Evolutionary conservation across 768 basidiomycete genomes (phyloP), one percentile per base, ranked within the genome.

Genomic region (Crepidotus variabilis): DNA sequence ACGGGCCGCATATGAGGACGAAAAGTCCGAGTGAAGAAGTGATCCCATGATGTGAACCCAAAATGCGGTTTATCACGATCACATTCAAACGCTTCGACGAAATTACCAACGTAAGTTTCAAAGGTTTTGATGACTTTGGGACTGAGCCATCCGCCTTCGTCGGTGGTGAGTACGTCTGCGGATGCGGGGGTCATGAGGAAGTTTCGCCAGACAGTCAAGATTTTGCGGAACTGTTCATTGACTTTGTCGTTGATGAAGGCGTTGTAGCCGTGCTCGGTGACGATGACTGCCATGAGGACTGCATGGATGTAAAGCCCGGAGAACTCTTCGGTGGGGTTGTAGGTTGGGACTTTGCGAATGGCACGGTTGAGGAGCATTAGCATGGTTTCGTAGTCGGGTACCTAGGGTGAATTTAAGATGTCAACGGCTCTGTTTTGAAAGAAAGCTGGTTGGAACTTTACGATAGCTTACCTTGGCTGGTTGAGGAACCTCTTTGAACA

Each of bases 1-100:
- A 80, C 61, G 5, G 79, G 76, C 32, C 84, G 80, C 11, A 73
- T 64, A 1, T 63, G 69, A 0, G 66, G 64, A n/a, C 69, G 66
- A 63, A 82, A 75, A 4, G 59, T 56, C 0, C 83, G 65, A 21
- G 69, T 77, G 65, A 87, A 87, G 72, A 83, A 84, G 60, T 79
- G 72, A 54, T 85, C 83, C 81, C 69, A 82, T 49, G 75, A 77
- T 0, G 6, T 65, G 64, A 68, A 82, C 0, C 85, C 84, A 57
- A 75, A 68, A 56, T 81, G 60, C n/a, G 67, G 60, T 0, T 66
- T 66, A 1, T 62, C 57, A 0, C 78, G 75, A 52, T 81, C 67
- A 54, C 75, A 79, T 10, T 71, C 61, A 46, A 71, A 82, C 20
- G 71, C 69, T 14, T 74, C 57, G 3, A 61, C 63, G 28, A 28